phyloP scores from a whole-genome alignment of 139 green algal species.

The Tetradesmus obliquus region DNA sequence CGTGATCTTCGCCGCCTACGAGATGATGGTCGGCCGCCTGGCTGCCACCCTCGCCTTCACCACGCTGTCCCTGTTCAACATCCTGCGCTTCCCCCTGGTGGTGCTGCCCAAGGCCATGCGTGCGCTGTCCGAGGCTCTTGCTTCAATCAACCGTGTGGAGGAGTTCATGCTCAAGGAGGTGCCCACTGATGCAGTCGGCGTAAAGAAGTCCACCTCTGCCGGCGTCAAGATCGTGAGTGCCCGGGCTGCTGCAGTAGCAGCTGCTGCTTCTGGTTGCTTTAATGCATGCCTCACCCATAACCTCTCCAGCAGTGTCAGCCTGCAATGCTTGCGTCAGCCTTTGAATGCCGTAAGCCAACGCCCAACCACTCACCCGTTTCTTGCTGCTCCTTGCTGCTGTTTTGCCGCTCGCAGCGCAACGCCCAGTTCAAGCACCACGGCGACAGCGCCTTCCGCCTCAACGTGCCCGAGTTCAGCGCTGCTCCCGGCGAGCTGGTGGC shows the following conservation, averaged over 20 bases:
- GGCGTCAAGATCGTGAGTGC: conserved; percentile 35
- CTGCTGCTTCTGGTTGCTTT: not conserved
- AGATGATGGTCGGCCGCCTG: conserved; percentile 55
- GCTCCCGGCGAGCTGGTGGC: conserved; percentile 65
- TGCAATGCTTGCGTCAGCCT: not conserved
- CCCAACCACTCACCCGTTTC: too few relatives aligned
- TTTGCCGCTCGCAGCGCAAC: conserved; percentile 14
- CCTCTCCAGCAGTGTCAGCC: not conserved
- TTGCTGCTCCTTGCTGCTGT: too few relatives aligned
- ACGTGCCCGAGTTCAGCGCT: conserved; percentile 57
- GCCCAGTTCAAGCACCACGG: conserved; percentile 57
- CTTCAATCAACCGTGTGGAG: conserved; percentile 58
- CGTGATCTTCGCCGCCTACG: conserved; percentile 66
- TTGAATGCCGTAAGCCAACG: not conserved
- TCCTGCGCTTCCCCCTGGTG: conserved; percentile 82
- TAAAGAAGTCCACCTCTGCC: not conserved
- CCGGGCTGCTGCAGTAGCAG: not conserved
- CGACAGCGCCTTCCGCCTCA: conserved; percentile 56
- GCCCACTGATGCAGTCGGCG: conserved; percentile 15
- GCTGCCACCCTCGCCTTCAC: conserved; percentile 69
- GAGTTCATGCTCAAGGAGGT: conserved; percentile 57
- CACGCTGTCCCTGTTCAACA: conserved; percentile 84
- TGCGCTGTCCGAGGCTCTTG: conserved; percentile 64
- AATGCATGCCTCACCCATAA: not conserved
- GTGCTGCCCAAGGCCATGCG: conserved; percentile 81